These are phyloP conservation scores for Kluyveromyces sp. DNA, from an alignment of 1,139 yeast species.

Conservation along the genomic window DNA sequence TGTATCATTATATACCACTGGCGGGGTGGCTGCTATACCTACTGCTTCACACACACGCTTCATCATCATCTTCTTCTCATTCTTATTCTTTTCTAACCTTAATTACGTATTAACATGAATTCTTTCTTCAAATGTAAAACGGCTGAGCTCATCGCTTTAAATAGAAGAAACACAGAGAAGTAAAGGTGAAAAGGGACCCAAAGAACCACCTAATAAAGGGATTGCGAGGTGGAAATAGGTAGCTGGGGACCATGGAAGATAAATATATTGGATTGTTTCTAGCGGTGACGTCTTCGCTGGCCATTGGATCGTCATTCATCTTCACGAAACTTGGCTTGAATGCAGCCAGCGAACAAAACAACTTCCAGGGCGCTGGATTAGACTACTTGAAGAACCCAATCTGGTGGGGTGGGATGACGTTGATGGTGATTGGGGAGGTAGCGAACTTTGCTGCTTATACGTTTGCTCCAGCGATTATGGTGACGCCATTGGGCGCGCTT, in stretches of 20 bases:
- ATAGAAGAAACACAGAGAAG: too few species aligned
- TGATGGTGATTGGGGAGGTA: slow-evolving; percentile 88
- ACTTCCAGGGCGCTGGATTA: slow-evolving; percentile 61
- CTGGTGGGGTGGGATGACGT: slow-evolving; percentile 92
- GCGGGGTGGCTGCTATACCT: too few species aligned
- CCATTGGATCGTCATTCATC: slow-evolving; percentile 85
- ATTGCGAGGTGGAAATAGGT: neutral
- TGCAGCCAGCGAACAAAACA: slow-evolving; percentile 56
- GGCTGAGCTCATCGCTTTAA: too few species aligned
- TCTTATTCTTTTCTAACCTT: too few species aligned
- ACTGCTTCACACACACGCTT: too few species aligned
- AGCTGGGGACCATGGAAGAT: slow-evolving; percentile 34
- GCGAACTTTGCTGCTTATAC: slow-evolving; percentile 95
- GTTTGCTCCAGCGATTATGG: slow-evolving; percentile 89
- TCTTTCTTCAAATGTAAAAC: too few species aligned
- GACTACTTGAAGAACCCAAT: slow-evolving; percentile 76
- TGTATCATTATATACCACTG: neutral
- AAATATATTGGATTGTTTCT: slow-evolving; percentile 84
- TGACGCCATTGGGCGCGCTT: slow-evolving; percentile 86
- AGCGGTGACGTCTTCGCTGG: slow-evolving; percentile 81
- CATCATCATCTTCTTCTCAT: too few species aligned
- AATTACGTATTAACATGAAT: too few species aligned
- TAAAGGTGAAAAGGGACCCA: too few species aligned
- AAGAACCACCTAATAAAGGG: neutral
- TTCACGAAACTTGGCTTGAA: slow-evolving; percentile 82